Percentiles rank a stretch among this genome's conserved stretches.
Evolutionary conservation across 2,329 filamentous ascomycete species (phyloP).

Genomic region (Akanthomyces dipterigenus): DNA sequence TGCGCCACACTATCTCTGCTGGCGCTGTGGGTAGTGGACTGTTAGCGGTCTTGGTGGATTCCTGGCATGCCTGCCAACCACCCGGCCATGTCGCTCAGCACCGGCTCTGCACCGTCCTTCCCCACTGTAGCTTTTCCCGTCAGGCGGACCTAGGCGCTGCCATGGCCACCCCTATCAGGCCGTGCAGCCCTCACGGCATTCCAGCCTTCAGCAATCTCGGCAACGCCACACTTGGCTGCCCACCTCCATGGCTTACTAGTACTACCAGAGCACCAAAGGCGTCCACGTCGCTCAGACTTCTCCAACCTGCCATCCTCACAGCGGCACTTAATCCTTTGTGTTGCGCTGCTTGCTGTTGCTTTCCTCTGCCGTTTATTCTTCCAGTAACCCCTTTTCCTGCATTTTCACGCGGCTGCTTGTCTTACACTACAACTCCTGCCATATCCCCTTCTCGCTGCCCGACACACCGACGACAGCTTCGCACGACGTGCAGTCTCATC

Average conservation of each 20-base stretch:
- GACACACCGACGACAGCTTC: neutral
- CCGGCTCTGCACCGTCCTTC: neutral
- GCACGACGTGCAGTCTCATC: neutral
- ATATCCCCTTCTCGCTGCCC: neutral
- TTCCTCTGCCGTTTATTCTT: neutral
- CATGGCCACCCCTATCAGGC: neutral
- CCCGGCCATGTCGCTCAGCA: too few relatives aligned
- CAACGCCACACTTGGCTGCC: conserved; percentile 5
- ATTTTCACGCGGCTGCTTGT: neutral
- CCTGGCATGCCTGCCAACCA: too few relatives aligned
- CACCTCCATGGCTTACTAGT: conserved; percentile 1
- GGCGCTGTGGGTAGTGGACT: neutral
- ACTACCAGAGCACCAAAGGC: neutral
- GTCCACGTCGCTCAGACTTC: neutral
- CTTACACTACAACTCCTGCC: neutral
- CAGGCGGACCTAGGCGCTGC: neutral
- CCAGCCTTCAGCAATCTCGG: neutral
- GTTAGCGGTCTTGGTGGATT: neutral
- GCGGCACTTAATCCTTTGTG: neutral
- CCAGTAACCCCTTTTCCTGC: neutral
- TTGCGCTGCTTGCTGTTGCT: neutral
- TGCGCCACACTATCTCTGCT: neutral
- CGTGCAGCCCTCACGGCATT: neutral
- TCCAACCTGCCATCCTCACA: neutral
- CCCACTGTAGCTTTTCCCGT: neutral